Conservation (phyloP, 1,284 basidiomycete species). For the Irpex lacteus region DNA sequence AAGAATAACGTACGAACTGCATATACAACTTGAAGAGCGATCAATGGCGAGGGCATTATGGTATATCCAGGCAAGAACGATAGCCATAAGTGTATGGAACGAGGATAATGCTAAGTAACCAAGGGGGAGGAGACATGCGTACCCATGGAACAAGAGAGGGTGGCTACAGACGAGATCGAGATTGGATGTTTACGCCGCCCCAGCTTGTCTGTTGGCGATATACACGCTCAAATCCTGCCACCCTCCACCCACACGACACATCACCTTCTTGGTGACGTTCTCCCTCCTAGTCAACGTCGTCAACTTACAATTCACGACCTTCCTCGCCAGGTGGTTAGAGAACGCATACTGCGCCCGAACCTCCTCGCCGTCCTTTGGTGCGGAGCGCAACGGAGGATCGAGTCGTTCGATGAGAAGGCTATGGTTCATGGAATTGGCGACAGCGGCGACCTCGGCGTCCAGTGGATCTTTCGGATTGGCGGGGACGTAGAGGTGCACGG, state of each 20-base stretch:
- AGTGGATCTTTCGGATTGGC: slow-evolving; percentile 74
- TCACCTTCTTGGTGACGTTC: slow-evolving; percentile 70
- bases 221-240: slow-evolving; percentile 87
- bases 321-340: slow-evolving; percentile 65
- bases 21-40: not conserved
- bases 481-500: slow-evolving; percentile 65
- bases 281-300: slow-evolving; percentile 64
- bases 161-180: not conserved
- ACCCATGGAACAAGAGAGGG: not conserved
- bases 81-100: too few species aligned
- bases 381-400: slow-evolving; percentile 67
- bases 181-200: slow-evolving; percentile 15
- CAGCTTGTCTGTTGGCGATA: slow-evolving; percentile 62
- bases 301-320: slow-evolving; percentile 77
- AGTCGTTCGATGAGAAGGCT: slow-evolving; percentile 75
- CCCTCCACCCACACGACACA: slow-evolving; percentile 84
- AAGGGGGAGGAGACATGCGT: too few species aligned
- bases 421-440: slow-evolving; percentile 77
- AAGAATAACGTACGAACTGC: not conserved
- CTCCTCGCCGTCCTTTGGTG: slow-evolving; percentile 74
- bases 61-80: too few species aligned
- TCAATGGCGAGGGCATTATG: too few species aligned
- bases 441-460: slow-evolving; percentile 71
- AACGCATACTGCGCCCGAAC: slow-evolving; percentile 82
- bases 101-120: too few species aligned